Base-by-base conservation (phyloP, 495 filamentous ascomycete species). In the Polyplosphaeria fusca region DNA sequence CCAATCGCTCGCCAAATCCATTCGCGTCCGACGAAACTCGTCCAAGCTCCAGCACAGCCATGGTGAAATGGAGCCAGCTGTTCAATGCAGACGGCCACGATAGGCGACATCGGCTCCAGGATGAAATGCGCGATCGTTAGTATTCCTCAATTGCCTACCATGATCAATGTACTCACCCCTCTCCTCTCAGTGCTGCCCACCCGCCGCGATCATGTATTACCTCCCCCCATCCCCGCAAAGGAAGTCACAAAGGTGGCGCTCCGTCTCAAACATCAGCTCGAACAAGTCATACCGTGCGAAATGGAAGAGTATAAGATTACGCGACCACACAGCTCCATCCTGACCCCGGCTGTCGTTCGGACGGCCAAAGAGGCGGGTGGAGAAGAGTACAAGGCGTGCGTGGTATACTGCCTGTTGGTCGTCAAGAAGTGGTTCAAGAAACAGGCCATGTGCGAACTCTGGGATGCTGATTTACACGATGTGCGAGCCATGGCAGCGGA, bases 401-500 rank as follows among this genome's bases (percentile, higher is more conserved):
- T 98, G 0, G 83, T 91, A 0, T 95, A 84, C 71, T 91, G 87
- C 51, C 76, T 98, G 54, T 80, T 98, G 1, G 80, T 97, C 20
- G 94, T 88, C 68, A 82, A 92, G 65, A 81, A 85, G 52, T 98
- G 93, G 93, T 98, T 96, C 73, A 85, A 85, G 63, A 81, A 79
- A 16, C 91, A 97, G 71, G 83, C 89, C 11, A 53, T 77, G 18
- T 68, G 85, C 19, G 93, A 97, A 75, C 81, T 96, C 5, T 97
- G 90, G 86, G 91, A 98, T 70, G 83, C 91, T 2, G 86, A 89
- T 45, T 75, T 98, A 35, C 90, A 95, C 67, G 69, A 84, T 45
- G 75, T 87, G 20, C 80, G 92, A 18, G 90, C 89, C 5, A 71
- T 80, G 16, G 91, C 94, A n/a, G 93, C 88, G 68, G 93, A 97